These are phyloP conservation scores for Fusarium anthophilum DNA, from an alignment of 2,329 filamentous ascomycete genomes.

Conservation along the genomic window DNA sequence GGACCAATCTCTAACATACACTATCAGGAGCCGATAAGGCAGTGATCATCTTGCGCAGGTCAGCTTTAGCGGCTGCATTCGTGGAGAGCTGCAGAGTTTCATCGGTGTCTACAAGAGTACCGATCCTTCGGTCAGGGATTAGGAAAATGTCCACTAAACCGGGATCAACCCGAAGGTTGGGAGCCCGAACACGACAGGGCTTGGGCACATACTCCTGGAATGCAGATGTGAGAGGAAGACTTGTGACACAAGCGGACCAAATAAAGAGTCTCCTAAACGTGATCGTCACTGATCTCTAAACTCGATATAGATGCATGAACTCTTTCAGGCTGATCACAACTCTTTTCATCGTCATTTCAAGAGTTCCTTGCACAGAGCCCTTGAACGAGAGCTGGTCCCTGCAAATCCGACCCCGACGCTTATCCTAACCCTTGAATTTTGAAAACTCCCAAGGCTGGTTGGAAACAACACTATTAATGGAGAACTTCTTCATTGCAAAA, in stretches of 20 bases:
- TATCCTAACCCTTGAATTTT: conserved; percentile 21
- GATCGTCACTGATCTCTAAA: not conserved
- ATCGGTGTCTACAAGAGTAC: conserved; percentile 37
- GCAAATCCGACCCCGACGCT: conserved; percentile 12
- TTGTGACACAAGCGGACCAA: not conserved
- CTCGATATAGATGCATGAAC: not conserved
- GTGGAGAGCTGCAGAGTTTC: conserved; percentile 34
- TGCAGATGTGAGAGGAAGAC: not conserved
- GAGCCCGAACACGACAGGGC: conserved; percentile 15
- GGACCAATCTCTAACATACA: conserved; percentile 20
- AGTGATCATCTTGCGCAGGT: conserved; percentile 37
- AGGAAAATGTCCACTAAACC: conserved; percentile 18
- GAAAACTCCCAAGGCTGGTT: conserved; percentile 2
- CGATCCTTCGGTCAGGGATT: conserved; percentile 39
- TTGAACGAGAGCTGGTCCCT: conserved; percentile 5
- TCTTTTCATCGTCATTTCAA: not conserved
- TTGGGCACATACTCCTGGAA: conserved; percentile 1
- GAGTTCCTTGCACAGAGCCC: not conserved
- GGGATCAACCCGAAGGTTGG: conserved; percentile 21
- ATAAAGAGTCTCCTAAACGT: not conserved
- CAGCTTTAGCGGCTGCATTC: conserved; percentile 28
- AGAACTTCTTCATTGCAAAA: conserved; percentile 9
- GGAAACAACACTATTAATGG: conserved; percentile 4
- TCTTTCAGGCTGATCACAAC: not conserved
- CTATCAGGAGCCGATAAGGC: conserved; percentile 25